Evolutionary conservation across 2,329 filamentous ascomycete species (phyloP), one percentile per base, ranked within the genome.

Genomic region (Coniochaeta ligniaria): DNA sequence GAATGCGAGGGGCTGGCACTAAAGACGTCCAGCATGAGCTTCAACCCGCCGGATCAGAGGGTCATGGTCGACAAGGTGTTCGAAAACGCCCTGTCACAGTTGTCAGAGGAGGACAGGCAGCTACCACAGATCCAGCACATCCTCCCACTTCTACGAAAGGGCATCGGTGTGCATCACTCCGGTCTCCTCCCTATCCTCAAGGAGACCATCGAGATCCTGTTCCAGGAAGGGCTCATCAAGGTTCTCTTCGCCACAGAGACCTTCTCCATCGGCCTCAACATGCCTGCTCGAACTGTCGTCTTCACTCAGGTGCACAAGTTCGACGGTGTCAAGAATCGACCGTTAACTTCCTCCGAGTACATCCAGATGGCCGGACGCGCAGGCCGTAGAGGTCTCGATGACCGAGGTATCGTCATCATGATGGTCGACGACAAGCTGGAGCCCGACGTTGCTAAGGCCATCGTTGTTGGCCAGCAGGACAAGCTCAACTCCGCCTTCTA

Each of bases 231-330:
- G 58, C 78, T 99, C 47, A 96, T 99, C 80, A 99, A 99, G 76
- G 94, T 98, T 11, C 82, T 99, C 0, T 98, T 99, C 64, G 95
- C 95, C 0, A 99, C 95, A 0, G 96, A 99, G 74, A 99, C 95
- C 1, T 99, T 99, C 76, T 98, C 95, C 4, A 99, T 99, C 65
- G 95, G 95, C 62, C 77, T 99, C 61, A 99, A 99, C 80, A 98
- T 99, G 95, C 95, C 95, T 66, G 95, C 95, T 28, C 97, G 97
- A 80, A 99, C 95, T 0, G 95, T 99, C 1, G 93, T 99, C n/a
- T 99, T 99, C 74, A 97, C 95, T 0, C 93, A 90, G 66, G 92
- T 99, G 11, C 90, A 90, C 59, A 99, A 99, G 72, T 99, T 93
- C 71, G 95, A 99, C 71, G 96, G 96, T 61, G 82, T 87, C 7